Evolutionary conservation across 805 yeast species (phyloP).

Genomic region (Lachancea meyersii): DNA sequence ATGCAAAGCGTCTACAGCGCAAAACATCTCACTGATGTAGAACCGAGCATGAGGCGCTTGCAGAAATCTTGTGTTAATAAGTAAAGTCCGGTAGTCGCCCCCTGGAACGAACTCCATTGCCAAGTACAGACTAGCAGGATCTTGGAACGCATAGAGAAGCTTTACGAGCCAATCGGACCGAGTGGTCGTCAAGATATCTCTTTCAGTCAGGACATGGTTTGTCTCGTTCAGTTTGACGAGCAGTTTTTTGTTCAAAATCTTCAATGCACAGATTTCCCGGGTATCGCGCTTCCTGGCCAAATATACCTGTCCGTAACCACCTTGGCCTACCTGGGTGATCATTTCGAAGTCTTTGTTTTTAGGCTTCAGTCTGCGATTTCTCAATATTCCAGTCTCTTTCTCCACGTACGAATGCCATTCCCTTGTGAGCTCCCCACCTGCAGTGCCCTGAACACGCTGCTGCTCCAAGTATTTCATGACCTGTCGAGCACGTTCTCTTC

Average conservation of each 20-base stretch:
- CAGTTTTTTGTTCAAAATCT: constrained; percentile 80
- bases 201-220: constrained; percentile 89
- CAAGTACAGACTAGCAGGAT: constrained; percentile 76
- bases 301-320: constrained; percentile 99
- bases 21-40: constrained; percentile 93
- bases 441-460: constrained; percentile 29
- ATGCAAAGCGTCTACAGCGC: constrained; percentile 88
- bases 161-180: constrained; percentile 95
- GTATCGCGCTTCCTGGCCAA: constrained; percentile 92
- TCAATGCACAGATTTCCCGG: constrained; percentile 89
- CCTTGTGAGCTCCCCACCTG: constrained; percentile 39
- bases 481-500: constrained; percentile 74
- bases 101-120: constrained; percentile 99
- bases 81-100: constrained; percentile 92
- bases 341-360: constrained; percentile 93
- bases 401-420: constrained; percentile 78
- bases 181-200: constrained; percentile 94
- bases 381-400: constrained; percentile 73
- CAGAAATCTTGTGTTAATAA: constrained; percentile 87
- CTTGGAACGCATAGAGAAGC: constrained; percentile 91
- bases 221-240: constrained; percentile 89
- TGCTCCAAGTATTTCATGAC: constrained; percentile 51
- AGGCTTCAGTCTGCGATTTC: constrained; percentile 87
- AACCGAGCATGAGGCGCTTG: constrained; percentile 95
- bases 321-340: constrained; percentile 98